Evolutionary conservation across 148 eudicot species (phyloP).

Genomic region (Fagopyrum tataricum): DNA sequence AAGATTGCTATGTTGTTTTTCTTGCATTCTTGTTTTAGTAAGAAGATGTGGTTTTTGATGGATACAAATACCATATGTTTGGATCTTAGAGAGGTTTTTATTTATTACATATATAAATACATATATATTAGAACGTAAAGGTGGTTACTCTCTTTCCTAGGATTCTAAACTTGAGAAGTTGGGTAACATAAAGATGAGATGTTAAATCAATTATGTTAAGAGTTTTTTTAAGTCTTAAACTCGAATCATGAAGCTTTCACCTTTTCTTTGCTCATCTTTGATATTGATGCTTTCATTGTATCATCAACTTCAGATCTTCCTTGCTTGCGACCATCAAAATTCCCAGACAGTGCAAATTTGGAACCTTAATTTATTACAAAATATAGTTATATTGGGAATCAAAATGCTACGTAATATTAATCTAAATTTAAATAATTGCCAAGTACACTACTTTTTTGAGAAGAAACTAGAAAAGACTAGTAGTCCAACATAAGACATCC

Average conservation of each 20-base stretch:
- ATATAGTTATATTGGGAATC: neutral
- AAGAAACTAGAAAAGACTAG: too few relatives aligned
- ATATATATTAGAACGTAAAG: neutral
- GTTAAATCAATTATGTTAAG: neutral
- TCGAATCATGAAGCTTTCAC: neutral
- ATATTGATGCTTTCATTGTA: constrained; percentile 5
- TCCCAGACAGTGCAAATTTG: neutral
- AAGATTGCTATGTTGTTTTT: neutral
- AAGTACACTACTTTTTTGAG: neutral
- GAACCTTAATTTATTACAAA: neutral
- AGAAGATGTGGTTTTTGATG: neutral
- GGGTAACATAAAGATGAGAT: constrained; percentile 8
- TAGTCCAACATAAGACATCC: too few relatives aligned
- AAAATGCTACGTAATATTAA: neutral
- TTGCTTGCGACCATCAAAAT: constrained; percentile 2
- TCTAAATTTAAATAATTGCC: neutral
- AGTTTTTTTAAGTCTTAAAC: neutral
- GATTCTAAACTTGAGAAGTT: constrained; percentile 11
- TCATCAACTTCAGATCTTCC: neutral
- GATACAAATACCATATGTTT: neutral
- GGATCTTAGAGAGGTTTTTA: neutral
- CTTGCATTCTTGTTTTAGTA: neutral
- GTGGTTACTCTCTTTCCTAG: constrained; percentile 3
- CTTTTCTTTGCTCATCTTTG: neutral
- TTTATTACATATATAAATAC: too few relatives aligned